Base-by-base conservation (phyloP, 768 basidiomycete genomes). In the Daedalea quercina region DNA sequence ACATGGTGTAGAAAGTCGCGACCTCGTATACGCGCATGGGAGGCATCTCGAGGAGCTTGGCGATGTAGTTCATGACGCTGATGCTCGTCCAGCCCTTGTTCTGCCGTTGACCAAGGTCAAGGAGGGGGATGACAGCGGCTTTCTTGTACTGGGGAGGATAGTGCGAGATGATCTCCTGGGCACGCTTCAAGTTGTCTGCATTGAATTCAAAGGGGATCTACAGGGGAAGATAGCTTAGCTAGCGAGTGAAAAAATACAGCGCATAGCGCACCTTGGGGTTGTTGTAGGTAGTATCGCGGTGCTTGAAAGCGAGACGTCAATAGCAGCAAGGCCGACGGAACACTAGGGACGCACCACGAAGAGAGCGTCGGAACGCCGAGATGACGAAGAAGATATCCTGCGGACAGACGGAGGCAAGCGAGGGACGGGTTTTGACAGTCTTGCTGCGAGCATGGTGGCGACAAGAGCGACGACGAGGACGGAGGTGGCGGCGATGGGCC, bases 11-110 rank as follows among this genome's bases (percentile, higher is more conserved):
- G 74, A 99, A 99, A 13, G 93, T 94, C 17, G 95, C 95, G 47
- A 99, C 96, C 71, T 99, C 96, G 68, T 99, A 99, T 1, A 97
- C 96, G 9, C 96, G 88, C 96, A 99, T 98, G 49, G 91, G 90
- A 9, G 89, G 91, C 81, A 99, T 87, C 63, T 88, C 92, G 26
- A 98, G 78, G 28, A 95, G 75, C 59, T 90, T 87, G 1, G 96
- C 96, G 51, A 99, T 87, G 62, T 94, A 91, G 73, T 99, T 97
- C 96, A 99, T 99, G 56, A 95, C 94, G 63, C 89, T 92, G 59
- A 99, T 95, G 67, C 89, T 93, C 23, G 95, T 97, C 91, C 92
- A 99, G 61, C 91, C 92, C 60, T 95, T 91, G 75, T 98, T 98
- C 70, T 99, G 96, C 59, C 93, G 81, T 71, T 99, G 96, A 1